Evolutionary conservation across 129 eudicot species (phyloP), one percentile per base, ranked within the genome.

Genomic region (Pulicaria dysenterica): DNA sequence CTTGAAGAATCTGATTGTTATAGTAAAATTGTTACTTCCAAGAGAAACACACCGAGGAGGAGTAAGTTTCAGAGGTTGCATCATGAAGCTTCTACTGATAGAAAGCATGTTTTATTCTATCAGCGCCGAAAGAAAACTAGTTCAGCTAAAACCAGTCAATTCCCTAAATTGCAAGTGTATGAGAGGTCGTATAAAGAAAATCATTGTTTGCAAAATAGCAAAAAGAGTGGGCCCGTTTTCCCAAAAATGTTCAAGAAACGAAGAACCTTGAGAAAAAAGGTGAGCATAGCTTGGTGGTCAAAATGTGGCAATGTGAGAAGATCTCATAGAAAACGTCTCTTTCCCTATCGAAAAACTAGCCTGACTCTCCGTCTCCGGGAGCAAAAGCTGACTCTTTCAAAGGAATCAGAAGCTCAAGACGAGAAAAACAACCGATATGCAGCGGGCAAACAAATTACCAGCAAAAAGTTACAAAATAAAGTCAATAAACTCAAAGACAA

Each of bases 181-280:
- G 50, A 10, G 2, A 74, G 84, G 70, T 69, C 0, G 38, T 68
- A 36, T n/a, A 40, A 10, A 43, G 48, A 17, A 74, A 70, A 75
- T 61, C 75, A 70, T 37, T 87, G 89, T 77, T 56, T 76, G 57
- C 65, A 65, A 13, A 41, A 54, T 70, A 79, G 82, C 55, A 72
- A 73, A 67, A 74, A 77, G 36, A 1, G 68, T 5, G 84, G 83
- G 17, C 82, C 82, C 15, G 73, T 76, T 63, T 88, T 70, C 54
- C 84, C 80, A 15, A 47, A 43, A 11, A 38, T 65, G 10, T 78
- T 16, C 69, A 88, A 83, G 83, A 80, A 77, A 71, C 62, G 1
- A 36, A 80, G 87, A 56, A 17, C 5, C 38, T 53, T 24, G 64
- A 83, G 83, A 50, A 67, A 71, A 31, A 79, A 59, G 43, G 70